Evolutionary conservation across 768 basidiomycete species (phyloP), one percentile per base, ranked within the genome.

Genomic region (Galerina sulciceps): DNA sequence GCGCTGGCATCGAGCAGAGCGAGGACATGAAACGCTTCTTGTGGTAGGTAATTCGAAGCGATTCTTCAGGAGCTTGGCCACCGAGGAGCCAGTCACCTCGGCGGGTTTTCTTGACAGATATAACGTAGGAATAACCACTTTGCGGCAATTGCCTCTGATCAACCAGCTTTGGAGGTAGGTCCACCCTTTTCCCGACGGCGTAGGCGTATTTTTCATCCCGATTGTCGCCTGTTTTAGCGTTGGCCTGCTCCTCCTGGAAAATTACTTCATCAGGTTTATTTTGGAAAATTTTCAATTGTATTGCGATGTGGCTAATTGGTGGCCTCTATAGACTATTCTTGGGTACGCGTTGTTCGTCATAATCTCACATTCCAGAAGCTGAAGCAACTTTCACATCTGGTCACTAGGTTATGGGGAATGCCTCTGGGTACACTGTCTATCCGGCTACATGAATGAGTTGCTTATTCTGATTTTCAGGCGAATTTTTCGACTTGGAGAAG

Each of bases 11-110:
- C 46, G 86, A 88, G 58, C 86, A 88, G 67, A 78, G 81, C 20
- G 85, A 87, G 15, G 86, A 85, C 41, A 87, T 88, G 87, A 89
- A 88, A 62, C 79, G 82, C 9, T 89, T 88, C 73, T 70, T 89
- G n/a, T 90, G 88, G 87, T 86, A 65, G 14, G 76, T 68, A 4
- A 31, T n/a, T 40, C 20, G 20, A 22, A 8, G 13, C 17, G 9
- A 47, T 35, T 20, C 58, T 55, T 37, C 43, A n/a, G 56, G 1
- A 41, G 40, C n/a, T 10, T 10, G 17, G 36, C n/a, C 18, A 3
- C 26, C 14, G 38, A 15, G 17, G 14, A 46, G 20, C 13, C 13
- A n/a, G 42, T 14, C 31, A 17, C 17, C 41, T 49, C 17, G 10
- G 17, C 22, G 42, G 41, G 42, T 23, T 37, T 26, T 31, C 26